phyloP scores from a whole-genome alignment of 306 rosid genomes.

The Heteromeles arbutifolia region DNA sequence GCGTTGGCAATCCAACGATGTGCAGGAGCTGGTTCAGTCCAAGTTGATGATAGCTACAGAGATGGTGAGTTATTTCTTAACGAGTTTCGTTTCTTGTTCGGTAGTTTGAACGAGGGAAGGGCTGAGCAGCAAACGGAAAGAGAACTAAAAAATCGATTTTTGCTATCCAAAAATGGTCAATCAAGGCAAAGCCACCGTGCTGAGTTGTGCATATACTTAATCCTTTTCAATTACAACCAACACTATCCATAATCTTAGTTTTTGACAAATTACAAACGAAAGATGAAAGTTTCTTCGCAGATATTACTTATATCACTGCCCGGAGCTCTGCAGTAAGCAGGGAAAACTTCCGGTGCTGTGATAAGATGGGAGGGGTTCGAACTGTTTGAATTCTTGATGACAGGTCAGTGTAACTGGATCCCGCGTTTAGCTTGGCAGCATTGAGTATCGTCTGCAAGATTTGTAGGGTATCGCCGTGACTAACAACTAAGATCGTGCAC shows the following conservation, averaged over 20 bases:
- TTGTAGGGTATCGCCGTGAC: conserved; percentile 91
- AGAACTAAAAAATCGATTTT: no score
- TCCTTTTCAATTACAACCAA: not conserved
- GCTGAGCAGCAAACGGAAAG: no score
- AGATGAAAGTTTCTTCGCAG: not conserved
- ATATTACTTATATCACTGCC: conserved; percentile 21
- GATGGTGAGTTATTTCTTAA: not conserved
- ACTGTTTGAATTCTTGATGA: conserved; percentile 44
- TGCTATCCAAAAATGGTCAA: not conserved
- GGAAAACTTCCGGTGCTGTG: conserved; percentile 63
- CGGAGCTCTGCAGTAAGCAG: conserved; percentile 79
- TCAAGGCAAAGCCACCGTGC: not conserved
- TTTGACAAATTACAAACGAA: not conserved
- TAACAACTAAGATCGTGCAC: conserved; percentile 64
- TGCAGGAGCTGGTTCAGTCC: not conserved
- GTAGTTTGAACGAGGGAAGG: no score
- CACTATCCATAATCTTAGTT: not conserved
- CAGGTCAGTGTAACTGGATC: conserved; percentile 21
- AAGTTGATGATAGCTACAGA: not conserved
- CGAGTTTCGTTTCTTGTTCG: not conserved
- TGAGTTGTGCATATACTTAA: not conserved
- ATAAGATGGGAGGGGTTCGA: conserved; percentile 43
- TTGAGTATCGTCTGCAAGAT: conserved; percentile 61
- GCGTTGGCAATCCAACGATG: not conserved
- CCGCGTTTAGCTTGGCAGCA: conserved; percentile 43